These are phyloP conservation scores for Syzygium aqueum DNA, from an alignment of 345 rosid species.

Conservation along the genomic window DNA sequence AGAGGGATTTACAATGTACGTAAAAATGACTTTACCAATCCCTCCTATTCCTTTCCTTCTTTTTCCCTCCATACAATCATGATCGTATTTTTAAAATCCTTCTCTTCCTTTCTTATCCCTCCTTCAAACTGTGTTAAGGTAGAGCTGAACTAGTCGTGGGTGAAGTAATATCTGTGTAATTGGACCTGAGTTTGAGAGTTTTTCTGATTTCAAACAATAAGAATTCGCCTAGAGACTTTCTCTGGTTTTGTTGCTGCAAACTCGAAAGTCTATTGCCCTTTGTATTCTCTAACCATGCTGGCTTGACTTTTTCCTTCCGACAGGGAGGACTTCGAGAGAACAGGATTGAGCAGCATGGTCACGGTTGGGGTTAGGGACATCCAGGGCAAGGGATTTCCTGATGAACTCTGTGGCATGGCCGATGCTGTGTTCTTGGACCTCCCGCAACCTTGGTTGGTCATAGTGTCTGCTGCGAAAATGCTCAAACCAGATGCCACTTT, in stretches of 20 bases:
- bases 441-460: constrained; percentile 80
- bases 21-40: background rate
- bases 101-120: background rate
- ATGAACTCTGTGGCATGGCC: constrained; percentile 44
- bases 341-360: constrained; percentile 59
- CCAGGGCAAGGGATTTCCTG: constrained; percentile 87
- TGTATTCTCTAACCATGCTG: background rate
- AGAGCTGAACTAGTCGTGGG: background rate
- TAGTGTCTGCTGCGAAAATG: constrained; percentile 79
- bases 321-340: constrained; percentile 81
- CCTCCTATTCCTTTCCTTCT: background rate
- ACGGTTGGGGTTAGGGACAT: constrained; percentile 82
- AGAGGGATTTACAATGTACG: background rate
- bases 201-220: background rate
- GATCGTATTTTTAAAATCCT: background rate
- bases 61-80: background rate
- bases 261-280: background rate
- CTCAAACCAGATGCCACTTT: constrained; percentile 67
- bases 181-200: background rate
- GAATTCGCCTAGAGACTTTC: too few relatives aligned
- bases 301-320: constrained; percentile 1
- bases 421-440: constrained; percentile 75
- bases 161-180: background rate
- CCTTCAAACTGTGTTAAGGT: background rate
- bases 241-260: background rate